Base-by-base conservation (phyloP, 305 asterid genomes). In the Fraxinus xanthoxyloides region DNA sequence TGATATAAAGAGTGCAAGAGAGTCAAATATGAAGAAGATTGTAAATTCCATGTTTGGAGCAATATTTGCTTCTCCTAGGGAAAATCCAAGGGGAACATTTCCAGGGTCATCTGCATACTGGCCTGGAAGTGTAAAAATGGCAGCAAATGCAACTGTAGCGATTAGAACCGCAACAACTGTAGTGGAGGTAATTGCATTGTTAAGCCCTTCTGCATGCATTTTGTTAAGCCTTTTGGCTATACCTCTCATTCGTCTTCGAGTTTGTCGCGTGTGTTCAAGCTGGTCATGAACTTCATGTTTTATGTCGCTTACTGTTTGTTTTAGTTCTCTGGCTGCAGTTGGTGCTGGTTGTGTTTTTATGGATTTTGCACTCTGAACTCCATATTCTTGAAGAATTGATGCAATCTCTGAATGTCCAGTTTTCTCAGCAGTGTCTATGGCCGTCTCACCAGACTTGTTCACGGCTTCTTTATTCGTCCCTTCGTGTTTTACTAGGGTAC, bases 61-160 rank as follows among this genome's bases (percentile, higher is more conserved):
- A 3, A 91, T 90, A 30, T 83, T 87, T 2, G 96, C 97, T 83
- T 93, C 93, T 17, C 97, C 98, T 0, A 70, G 75, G 0, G 93
- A 85, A 38, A 73, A 85, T 3, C 94, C 93, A 0, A 63, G 26
- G 0, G 91, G 89, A 35, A 90, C 31, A 0, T 88, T 10, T 1
- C 43, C 2, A 0, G 88, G 87, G 23, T 87, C 59, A 19, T 93
- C 97, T 3, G 63, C 88, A 34, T 90, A 93, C 65, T 92, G 97
- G 21, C 97, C 98, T 5, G 97, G 98, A 4, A 91, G 91, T 3
- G 88, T 89, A 72, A 87, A 92, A 76, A 93, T 93, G 83, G 98
- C 98, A 0, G 97, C 97, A 76, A 91, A 93, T 0, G 98, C 90
- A 1, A 93, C 97, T 0, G 98, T 93, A 46, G 98, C 98, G 2